Conservation (phyloP, 1,284 basidiomycete species). For the Rhodotorula sp. region DNA sequence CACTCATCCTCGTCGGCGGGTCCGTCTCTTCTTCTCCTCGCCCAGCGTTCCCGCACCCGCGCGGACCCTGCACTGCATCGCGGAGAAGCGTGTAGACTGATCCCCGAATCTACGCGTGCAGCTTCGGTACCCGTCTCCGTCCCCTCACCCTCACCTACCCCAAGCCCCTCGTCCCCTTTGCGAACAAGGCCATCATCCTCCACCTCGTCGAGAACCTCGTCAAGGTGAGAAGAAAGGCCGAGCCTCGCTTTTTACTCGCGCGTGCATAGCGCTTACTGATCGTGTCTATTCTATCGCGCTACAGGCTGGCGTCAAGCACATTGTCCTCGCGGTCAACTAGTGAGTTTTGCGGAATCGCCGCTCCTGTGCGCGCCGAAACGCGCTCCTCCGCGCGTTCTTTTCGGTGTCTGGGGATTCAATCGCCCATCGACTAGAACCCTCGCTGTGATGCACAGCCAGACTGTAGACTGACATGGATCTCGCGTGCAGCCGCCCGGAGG, state of each 20-base stretch:
- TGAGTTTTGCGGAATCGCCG: conserved; percentile 6
- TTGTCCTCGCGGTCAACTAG: conserved; percentile 55
- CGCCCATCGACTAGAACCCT: no score
- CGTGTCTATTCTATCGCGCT: not conserved
- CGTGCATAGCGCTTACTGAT: not conserved
- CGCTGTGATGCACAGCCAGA: not conserved
- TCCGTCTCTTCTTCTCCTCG: conserved; percentile 16
- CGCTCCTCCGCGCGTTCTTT: not conserved
- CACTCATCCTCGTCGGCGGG: conserved; percentile 42
- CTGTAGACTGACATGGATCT: not conserved
- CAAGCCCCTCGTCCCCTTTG: conserved; percentile 53
- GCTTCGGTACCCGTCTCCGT: conserved; percentile 56
- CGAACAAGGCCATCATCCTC: conserved; percentile 47
- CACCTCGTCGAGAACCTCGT: conserved; percentile 58
- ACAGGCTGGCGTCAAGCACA: conserved; percentile 57
- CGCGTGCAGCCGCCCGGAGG: conserved; percentile 43
- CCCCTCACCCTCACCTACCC: conserved; percentile 56
- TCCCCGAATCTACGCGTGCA: conserved; percentile 13
- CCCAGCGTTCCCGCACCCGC: conserved; percentile 5
- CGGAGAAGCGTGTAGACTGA: not conserved
- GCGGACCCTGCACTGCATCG: not conserved
- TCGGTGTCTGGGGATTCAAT: not conserved
- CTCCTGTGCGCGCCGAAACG: not conserved
- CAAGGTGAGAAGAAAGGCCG: conserved; percentile 51
- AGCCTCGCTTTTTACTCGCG: not conserved